Evolutionary conservation across 176 grass and related monocot species (phyloP), one percentile per base, ranked within the genome.

Genomic region (Oryza punctata): DNA sequence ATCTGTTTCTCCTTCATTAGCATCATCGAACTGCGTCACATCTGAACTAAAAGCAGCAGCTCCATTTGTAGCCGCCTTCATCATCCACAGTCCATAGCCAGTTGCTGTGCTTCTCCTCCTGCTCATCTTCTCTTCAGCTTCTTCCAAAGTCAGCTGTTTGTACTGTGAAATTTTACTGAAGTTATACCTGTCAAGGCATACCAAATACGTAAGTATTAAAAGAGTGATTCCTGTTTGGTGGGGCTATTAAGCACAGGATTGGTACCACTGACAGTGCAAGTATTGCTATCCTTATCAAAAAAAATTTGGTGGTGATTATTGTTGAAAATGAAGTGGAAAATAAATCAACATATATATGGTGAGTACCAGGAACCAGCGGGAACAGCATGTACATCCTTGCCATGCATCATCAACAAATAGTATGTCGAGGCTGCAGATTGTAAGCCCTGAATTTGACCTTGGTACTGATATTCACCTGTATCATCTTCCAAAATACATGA

Each of bases 41-140:
- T 52, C 85, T 14, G 77, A 86, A 88, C 96, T 90, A 80, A 98
- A 98, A 65, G 91, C 91, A 26, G 87, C 89, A 91, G 93, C 76
- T 27, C 91, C 96, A 79, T 98, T 91, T 83, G 87, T 68, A 54
- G 96, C 89, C 59, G 80, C 70, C 73, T 93, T 95, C 87, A 95
- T 95, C 96, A 95, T 90, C 96, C 96, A 93, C 32, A 85, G 90
- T 87, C 91, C 93, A 69, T 91, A 91, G 12, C 96, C 93, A 33
- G 85, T 93, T 84, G 92, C 96, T 65, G 83, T 91, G 38, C 35
- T 84, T 71, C 77, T 92, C 73, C 91, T 87, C 57, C 70, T 95
- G 73, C 84, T 95, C 95, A 98, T 93, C 65, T 91, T 93, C 87
- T 95, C 93, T 76, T 98, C 89, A 84, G 93, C 96, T 78, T 98